Percentiles rank a stretch among this genome's conserved stretches.
These are phyloP conservation scores for Candida manassasensis DNA, from an alignment of 805 yeast genomes.

Conservation along the genomic window DNA sequence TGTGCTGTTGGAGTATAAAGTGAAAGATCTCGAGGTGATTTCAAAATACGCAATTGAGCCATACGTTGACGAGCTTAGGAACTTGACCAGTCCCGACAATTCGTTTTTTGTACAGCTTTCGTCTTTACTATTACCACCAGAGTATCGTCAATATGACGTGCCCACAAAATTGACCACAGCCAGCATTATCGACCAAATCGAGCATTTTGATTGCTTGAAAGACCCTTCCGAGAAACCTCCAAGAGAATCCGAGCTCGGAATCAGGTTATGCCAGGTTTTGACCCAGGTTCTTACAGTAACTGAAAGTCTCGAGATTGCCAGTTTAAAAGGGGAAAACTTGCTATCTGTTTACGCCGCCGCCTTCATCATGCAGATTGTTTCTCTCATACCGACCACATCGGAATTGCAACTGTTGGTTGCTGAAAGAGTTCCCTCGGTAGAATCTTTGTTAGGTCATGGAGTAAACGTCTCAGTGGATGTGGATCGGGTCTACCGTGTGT, in stretches of 20 bases:
- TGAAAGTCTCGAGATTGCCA: neutral
- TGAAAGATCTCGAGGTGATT: slow-evolving; percentile 4
- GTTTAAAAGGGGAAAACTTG: slow-evolving; percentile 3
- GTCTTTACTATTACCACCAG: slow-evolving; percentile 18
- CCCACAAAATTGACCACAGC: slow-evolving; percentile 13
- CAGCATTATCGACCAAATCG: slow-evolving; percentile 13
- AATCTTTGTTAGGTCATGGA: neutral
- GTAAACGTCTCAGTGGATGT: neutral
- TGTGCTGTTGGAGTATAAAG: neutral
- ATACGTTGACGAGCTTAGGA: slow-evolving; percentile 2
- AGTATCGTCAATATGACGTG: slow-evolving; percentile 8
- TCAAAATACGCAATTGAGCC: neutral
- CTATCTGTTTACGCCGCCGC: slow-evolving; percentile 10
- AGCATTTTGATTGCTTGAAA: slow-evolving; percentile 8
- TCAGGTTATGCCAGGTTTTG: slow-evolving; percentile 16
- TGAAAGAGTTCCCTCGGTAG: slow-evolving; percentile 1
- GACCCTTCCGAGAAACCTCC: slow-evolving; percentile 4
- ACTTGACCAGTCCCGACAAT: slow-evolving; percentile 6
- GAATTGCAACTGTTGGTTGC: neutral
- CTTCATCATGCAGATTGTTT: slow-evolving; percentile 6
- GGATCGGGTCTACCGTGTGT: slow-evolving; percentile 2
- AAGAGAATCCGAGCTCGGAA: slow-evolving; percentile 14
- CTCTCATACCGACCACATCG: slow-evolving; percentile 1
- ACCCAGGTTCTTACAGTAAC: slow-evolving; percentile 9
- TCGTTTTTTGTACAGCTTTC: slow-evolving; percentile 12